These are phyloP conservation scores for Salix dunnii DNA, from an alignment of 345 rosid species.

Conservation along the genomic window DNA sequence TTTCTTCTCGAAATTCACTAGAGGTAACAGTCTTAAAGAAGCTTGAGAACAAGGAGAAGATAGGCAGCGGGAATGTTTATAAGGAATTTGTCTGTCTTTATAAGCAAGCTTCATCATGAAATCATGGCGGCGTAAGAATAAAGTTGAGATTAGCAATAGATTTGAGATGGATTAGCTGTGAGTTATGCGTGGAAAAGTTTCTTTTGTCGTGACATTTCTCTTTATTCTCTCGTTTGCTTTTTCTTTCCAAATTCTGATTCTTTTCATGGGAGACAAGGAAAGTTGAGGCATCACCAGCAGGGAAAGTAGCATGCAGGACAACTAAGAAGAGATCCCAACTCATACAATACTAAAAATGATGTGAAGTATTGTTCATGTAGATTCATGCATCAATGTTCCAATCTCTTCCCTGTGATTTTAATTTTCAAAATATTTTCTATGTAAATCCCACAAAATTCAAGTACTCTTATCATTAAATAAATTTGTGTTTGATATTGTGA, in stretches of 20 bases:
- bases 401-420: too few species aligned
- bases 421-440: too few species aligned
- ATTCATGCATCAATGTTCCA: too few species aligned
- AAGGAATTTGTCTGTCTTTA: background rate
- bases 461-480: too few species aligned
- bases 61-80: slow-evolving; percentile 8
- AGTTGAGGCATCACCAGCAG: slow-evolving; percentile 26
- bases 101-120: slow-evolving; percentile 7
- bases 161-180: slow-evolving; percentile 22
- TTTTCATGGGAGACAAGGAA: slow-evolving; percentile 46
- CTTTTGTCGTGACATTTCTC: slow-evolving; percentile 23
- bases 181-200: slow-evolving; percentile 18
- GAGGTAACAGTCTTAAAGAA: background rate
- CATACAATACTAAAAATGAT: background rate
- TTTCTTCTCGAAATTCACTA: background rate
- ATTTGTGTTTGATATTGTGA: too few species aligned
- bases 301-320: background rate
- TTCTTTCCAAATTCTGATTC: slow-evolving; percentile 41
- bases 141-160: slow-evolving; percentile 21
- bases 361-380: too few species aligned
- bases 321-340: background rate
- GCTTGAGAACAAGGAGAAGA: slow-evolving; percentile 6
- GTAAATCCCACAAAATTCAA: too few species aligned
- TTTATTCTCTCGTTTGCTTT: slow-evolving; percentile 23
- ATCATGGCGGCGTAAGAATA: slow-evolving; percentile 39